phyloP scores from a whole-genome alignment of 2,329 filamentous ascomycete genomes.

The Beauveria sp. region DNA sequence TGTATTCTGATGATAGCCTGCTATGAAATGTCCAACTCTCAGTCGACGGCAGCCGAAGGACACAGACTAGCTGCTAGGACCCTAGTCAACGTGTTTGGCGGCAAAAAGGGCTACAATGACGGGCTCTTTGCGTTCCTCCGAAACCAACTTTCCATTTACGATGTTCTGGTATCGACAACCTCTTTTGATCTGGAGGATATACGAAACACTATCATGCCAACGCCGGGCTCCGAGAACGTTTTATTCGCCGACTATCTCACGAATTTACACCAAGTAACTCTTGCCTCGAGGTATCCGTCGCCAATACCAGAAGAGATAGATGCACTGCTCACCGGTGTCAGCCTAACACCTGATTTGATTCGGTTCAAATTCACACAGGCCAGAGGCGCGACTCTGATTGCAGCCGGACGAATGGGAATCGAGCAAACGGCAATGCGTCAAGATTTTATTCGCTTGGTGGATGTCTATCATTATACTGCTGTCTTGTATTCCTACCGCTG shows the following conservation, averaged over 20 bases:
- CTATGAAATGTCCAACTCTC: conserved; percentile 23
- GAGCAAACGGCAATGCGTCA: conserved; percentile 14
- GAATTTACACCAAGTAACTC: conserved; percentile 16
- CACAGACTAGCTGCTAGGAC: conserved; percentile 22
- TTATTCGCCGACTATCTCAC: conserved; percentile 21
- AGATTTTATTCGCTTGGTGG: conserved; percentile 22
- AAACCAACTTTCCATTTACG: conserved; percentile 23
- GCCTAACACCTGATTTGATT: not conserved
- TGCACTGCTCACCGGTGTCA: conserved; percentile 1
- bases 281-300: conserved; percentile 12
- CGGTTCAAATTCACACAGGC: conserved; percentile 20
- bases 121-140: conserved; percentile 21
- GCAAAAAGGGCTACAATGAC: conserved; percentile 15
- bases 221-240: conserved; percentile 15
- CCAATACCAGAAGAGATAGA: conserved; percentile 1
- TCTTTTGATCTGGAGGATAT: conserved; percentile 20
- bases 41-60: conserved; percentile 19
- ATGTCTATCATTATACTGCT: conserved; percentile 22
- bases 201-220: conserved; percentile 17
- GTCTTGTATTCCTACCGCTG: conserved; percentile 22
- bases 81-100: conserved; percentile 22
- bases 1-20: conserved; percentile 21
- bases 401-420: conserved; percentile 19
- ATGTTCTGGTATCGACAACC: conserved; percentile 21
- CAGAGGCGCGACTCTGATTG: conserved; percentile 21